Conservation (phyloP, 495 filamentous ascomycete genomes). For the Aspergillus campestris region DNA sequence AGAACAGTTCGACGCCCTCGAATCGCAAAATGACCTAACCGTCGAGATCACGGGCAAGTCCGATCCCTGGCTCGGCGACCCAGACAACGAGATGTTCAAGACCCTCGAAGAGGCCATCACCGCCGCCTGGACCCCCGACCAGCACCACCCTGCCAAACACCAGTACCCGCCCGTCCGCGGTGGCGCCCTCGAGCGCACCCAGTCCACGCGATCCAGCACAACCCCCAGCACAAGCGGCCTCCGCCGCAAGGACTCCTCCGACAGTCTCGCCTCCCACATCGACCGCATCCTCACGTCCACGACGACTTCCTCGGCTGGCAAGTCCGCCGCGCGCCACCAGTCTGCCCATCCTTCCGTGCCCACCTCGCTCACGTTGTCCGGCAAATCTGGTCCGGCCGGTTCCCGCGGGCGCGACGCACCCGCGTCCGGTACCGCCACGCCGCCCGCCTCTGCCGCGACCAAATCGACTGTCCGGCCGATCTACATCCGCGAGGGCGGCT, state of each 20-base stretch:
- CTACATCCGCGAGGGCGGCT: slow-evolving; percentile 93
- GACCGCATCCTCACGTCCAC: slow-evolving; percentile 39
- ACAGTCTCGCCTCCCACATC: slow-evolving; percentile 39
- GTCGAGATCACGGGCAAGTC: slow-evolving; percentile 85
- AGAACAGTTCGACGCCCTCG: slow-evolving; percentile 62
- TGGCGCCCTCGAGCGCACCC: slow-evolving; percentile 7
- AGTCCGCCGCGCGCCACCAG: slow-evolving; percentile 28
- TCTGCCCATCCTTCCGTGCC: slow-evolving; percentile 35
- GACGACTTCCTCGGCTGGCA: slow-evolving; percentile 32
- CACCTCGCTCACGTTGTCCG: slow-evolving; percentile 52
- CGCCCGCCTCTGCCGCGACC: neutral
- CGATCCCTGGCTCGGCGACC: slow-evolving; percentile 93
- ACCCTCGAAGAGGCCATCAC: slow-evolving; percentile 82
- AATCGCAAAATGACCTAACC: slow-evolving; percentile 70
- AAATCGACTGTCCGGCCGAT: slow-evolving; percentile 37
- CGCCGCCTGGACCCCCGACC: slow-evolving; percentile 56
- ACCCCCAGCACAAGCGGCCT: slow-evolving; percentile 10
- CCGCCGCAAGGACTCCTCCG: slow-evolving; percentile 32
- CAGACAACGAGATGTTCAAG: slow-evolving; percentile 80
- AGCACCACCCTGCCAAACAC: slow-evolving; percentile 18
- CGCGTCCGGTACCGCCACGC: neutral
- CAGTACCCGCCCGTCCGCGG: slow-evolving; percentile 23
- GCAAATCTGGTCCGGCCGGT: slow-evolving; percentile 6
- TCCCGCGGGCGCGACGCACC: neutral
- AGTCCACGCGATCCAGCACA: slow-evolving; percentile 5